phyloP scores from a whole-genome alignment of 2,329 filamentous ascomycete genomes.

The Penicillium janthinellum region DNA sequence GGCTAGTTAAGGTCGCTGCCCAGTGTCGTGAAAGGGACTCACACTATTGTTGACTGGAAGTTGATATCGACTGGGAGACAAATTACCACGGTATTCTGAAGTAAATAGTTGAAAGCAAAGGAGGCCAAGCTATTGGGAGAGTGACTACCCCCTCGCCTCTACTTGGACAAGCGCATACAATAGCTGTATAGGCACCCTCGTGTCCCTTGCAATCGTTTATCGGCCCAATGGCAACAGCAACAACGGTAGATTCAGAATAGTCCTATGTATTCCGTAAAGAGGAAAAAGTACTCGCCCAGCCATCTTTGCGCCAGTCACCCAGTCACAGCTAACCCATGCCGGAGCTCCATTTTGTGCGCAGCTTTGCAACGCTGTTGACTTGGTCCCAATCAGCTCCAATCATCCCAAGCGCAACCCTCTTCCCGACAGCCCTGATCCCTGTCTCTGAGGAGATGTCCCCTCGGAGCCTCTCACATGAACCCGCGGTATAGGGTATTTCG shows the following conservation, averaged over 20 bases:
- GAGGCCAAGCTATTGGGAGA: conserved; percentile 4
- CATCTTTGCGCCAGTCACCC: not conserved
- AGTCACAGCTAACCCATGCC: not conserved
- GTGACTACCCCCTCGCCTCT: not conserved
- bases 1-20: not conserved
- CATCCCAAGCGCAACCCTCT: conserved; percentile 16
- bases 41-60: not conserved
- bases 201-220: conserved; percentile 18
- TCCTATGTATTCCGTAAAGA: not conserved
- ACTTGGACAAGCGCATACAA: not conserved
- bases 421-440: conserved; percentile 17
- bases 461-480: conserved; percentile 24
- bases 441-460: not conserved
- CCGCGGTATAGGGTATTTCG: conserved; percentile 18
- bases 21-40: not conserved
- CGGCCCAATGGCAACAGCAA: not conserved
- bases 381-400: conserved; percentile 9
- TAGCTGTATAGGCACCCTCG: conserved; percentile 1
- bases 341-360: not conserved
- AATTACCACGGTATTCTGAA: not conserved
- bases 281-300: not conserved
- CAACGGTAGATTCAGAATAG: not conserved
- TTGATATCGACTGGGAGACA: not conserved
- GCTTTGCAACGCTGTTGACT: conserved; percentile 8
- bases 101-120: not conserved